phyloP scores from a whole-genome alignment of 176 grass and related monocot species.

The Elaeis guineensis region DNA sequence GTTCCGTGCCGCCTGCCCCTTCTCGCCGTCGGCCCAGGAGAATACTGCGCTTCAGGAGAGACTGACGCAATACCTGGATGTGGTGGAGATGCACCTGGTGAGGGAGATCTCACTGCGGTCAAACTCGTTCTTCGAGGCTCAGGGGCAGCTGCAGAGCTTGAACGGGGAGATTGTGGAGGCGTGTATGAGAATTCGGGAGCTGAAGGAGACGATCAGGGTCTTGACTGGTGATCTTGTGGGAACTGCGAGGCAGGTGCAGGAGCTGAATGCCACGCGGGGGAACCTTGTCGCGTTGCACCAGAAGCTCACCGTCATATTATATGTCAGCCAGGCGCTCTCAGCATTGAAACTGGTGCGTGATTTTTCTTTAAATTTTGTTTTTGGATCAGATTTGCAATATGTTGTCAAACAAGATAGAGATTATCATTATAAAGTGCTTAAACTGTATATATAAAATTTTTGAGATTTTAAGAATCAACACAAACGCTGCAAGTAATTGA shows the following conservation, averaged over 20 bases:
- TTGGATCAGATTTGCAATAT: background rate
- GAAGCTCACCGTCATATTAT: slow-evolving; percentile 93
- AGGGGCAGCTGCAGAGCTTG: slow-evolving; percentile 53
- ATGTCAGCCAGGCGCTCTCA: slow-evolving; percentile 69
- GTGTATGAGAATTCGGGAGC: slow-evolving; percentile 67
- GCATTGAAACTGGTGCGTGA: slow-evolving; percentile 60
- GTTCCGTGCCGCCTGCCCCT: slow-evolving; percentile 74
- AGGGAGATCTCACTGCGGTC: slow-evolving; percentile 76
- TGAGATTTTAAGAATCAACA: too few relatives aligned
- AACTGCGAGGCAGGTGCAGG: slow-evolving; percentile 71
- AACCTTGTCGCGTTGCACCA: slow-evolving; percentile 72
- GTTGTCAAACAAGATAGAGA: background rate
- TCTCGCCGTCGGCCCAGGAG: slow-evolving; percentile 32
- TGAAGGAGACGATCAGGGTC: slow-evolving; percentile 58
- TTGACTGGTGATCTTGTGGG: slow-evolving; percentile 79
- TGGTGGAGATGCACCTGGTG: slow-evolving; percentile 80
- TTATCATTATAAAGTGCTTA: background rate
- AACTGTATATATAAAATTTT: too few relatives aligned
- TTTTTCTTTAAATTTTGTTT: too few relatives aligned
- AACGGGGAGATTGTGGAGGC: slow-evolving; percentile 78
- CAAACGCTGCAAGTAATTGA: too few relatives aligned
- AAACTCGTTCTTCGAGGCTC: slow-evolving; percentile 78
- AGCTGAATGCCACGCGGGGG: slow-evolving; percentile 63
- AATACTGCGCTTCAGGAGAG: slow-evolving; percentile 68
- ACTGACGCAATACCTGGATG: slow-evolving; percentile 77